Evolutionary conservation across 2,329 filamentous ascomycete species (phyloP).

Genomic region (Fusarium agapanthi): DNA sequence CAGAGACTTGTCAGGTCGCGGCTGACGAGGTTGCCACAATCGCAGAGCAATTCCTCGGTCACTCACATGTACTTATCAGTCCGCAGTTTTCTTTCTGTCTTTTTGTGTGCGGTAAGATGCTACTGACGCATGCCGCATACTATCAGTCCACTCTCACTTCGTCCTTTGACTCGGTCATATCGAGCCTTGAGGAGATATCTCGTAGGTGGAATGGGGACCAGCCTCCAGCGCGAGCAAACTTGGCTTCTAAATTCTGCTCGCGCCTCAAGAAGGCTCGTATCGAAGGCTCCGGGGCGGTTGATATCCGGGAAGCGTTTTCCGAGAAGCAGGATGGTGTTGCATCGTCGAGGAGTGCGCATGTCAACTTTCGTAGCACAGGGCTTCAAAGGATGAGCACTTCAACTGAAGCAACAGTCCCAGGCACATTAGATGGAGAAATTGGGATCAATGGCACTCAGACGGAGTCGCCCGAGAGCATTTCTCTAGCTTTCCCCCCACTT

Average conservation of each 20-base stretch:
- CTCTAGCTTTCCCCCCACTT: neutral
- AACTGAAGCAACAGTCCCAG: neutral
- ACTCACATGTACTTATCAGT: slow-evolving; percentile 9
- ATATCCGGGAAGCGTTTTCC: slow-evolving; percentile 24
- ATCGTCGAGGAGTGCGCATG: neutral
- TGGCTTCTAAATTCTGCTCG: slow-evolving; percentile 27
- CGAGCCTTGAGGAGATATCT: slow-evolving; percentile 16
- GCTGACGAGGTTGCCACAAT: slow-evolving; percentile 24
- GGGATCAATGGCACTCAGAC: neutral
- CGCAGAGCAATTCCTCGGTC: slow-evolving; percentile 17
- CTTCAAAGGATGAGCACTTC: neutral
- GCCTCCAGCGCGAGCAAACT: neutral
- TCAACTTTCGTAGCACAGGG: neutral
- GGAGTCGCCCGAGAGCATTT: neutral
- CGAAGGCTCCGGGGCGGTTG: neutral
- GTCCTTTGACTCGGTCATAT: slow-evolving; percentile 15
- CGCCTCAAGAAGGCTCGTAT: slow-evolving; percentile 9
- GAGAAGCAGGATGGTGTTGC: neutral
- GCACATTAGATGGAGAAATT: neutral
- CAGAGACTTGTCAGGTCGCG: slow-evolving; percentile 29
- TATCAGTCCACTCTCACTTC: neutral
- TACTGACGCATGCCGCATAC: slow-evolving; percentile 22
- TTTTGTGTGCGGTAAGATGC: slow-evolving; percentile 27
- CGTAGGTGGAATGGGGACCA: slow-evolving; percentile 19
- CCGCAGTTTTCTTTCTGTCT: slow-evolving; percentile 32